Conservation (phyloP, 1,139 yeast genomes). For the Taiozyma sp. region DNA sequence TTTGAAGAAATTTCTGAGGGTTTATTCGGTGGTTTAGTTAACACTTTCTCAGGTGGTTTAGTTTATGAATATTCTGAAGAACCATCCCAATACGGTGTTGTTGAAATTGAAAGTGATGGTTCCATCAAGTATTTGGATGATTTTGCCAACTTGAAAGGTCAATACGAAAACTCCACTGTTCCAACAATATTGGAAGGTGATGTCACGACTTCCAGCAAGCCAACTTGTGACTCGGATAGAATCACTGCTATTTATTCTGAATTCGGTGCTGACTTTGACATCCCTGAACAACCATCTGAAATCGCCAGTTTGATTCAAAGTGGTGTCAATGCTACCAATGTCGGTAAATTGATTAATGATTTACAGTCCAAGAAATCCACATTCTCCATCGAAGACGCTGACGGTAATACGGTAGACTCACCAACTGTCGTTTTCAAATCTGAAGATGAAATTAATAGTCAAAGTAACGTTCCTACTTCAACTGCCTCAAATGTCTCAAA, state of each 20-base stretch:
- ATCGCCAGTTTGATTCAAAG: slow-evolving; percentile 38
- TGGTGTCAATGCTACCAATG: slow-evolving; percentile 47
- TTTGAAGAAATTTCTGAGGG: slow-evolving; percentile 69
- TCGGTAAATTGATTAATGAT: slow-evolving; percentile 42
- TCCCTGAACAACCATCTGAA: slow-evolving; percentile 40
- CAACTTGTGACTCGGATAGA: slow-evolving; percentile 49
- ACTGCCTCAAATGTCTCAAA: slow-evolving; percentile 20
- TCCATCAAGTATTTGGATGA: slow-evolving; percentile 45
- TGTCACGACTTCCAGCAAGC: slow-evolving; percentile 35
- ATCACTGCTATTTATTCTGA: slow-evolving; percentile 33
- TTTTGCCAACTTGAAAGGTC: slow-evolving; percentile 49
- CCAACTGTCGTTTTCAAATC: slow-evolving; percentile 49
- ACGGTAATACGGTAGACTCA: slow-evolving; percentile 47
- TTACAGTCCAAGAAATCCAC: slow-evolving; percentile 36
- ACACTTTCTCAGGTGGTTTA: slow-evolving; percentile 70
- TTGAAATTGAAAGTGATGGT: slow-evolving; percentile 42
- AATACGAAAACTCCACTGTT: slow-evolving; percentile 38
- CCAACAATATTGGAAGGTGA: slow-evolving; percentile 38
- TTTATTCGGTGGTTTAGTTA: slow-evolving; percentile 45
- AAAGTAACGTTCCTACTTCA: slow-evolving; percentile 28
- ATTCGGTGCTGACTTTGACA: slow-evolving; percentile 39
- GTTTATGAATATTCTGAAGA: slow-evolving; percentile 76
- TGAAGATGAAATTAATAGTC: slow-evolving; percentile 36
- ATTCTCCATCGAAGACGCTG: slow-evolving; percentile 43
- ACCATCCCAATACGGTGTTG: slow-evolving; percentile 66